phyloP scores from a whole-genome alignment of 2,329 filamentous ascomycete species.

The Pseudogymnoascus sp. region DNA sequence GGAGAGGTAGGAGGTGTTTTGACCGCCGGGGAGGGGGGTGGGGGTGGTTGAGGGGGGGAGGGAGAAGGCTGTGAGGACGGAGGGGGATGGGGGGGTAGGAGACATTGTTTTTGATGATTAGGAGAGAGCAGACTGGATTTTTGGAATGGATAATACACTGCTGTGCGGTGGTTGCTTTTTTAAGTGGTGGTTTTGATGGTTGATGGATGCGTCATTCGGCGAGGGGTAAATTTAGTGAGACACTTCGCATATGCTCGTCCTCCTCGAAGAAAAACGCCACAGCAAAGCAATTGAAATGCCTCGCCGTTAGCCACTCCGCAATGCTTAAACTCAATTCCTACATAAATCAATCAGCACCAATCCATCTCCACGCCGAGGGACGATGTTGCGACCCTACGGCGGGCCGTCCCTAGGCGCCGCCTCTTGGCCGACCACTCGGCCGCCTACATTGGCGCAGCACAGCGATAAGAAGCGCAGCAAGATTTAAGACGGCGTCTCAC shows the following conservation, averaged over 20 bases:
- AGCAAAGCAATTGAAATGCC: neutral
- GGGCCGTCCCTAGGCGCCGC: neutral
- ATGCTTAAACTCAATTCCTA: neutral
- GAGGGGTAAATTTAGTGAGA: neutral
- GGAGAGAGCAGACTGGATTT: neutral
- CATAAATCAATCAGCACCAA: neutral
- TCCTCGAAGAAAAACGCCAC: neutral
- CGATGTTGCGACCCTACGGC: neutral
- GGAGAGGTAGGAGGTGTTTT: neutral
- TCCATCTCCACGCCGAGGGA: neutral
- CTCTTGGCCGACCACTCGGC: neutral
- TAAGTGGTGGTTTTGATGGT: neutral
- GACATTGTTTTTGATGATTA: neutral
- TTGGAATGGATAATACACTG: neutral
- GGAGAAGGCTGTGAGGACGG: neutral
- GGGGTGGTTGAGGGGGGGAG: neutral
- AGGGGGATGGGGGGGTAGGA: neutral
- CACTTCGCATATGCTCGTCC: neutral
- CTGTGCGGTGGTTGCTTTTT: neutral
- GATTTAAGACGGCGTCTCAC: neutral
- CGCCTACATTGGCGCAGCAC: neutral
- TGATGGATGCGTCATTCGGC: neutral
- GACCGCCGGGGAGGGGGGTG: neutral
- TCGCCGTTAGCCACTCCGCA: neutral
- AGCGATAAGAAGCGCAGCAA: neutral